Base-by-base conservation (phyloP, 2,329 filamentous ascomycete species). In the Rutstroemia sp. region DNA sequence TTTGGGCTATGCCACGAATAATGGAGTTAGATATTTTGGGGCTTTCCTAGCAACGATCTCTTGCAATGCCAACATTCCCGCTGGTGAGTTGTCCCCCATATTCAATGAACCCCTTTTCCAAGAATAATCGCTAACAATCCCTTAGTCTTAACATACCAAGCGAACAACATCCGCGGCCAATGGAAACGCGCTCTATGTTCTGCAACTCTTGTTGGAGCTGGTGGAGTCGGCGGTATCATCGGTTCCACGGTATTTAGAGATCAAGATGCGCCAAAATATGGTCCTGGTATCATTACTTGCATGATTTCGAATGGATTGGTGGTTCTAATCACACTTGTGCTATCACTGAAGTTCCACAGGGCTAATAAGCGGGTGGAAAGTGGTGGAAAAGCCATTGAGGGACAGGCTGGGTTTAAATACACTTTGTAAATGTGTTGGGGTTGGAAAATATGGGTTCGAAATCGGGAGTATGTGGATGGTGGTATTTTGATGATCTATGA, bases 121-220 rank as follows among this genome's bases (percentile, higher is more conserved):
- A 34, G 30, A 34, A 34, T 4, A 34, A 34, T 34, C 30, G 9
- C 84, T 61, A 94, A 94, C 68, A 77, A 92, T 4, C 89, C 90
- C 0, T 77, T 83, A 1, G 76, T 82, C 47, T 82, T 95, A 75
- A 80, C 88, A 0, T 94, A 89, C 73, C 89, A 92, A 73, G 88
- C 88, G 44, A 89, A 75, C 88, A 92, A 74, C 34, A 60, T 95
- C 67, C 84, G 89, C 51, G 89, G 89, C 0, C 89, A 94, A 73
- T 95, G 89, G 88, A 95, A 92, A 74, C 82, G 90, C 48, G 89
- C 89, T 0, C 85, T 94, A 63, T 86, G 83, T 69, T 88, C 83
- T 58, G 87, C 89, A 2, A 86, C 84, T 0, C 78, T 92, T 2
- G 86, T 94, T 3, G 87, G 86, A 1, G 82, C 88, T 50, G 88